Conservation (phyloP, 2,329 filamentous ascomycete species). For the Colletotrichum lindemuthianum region DNA sequence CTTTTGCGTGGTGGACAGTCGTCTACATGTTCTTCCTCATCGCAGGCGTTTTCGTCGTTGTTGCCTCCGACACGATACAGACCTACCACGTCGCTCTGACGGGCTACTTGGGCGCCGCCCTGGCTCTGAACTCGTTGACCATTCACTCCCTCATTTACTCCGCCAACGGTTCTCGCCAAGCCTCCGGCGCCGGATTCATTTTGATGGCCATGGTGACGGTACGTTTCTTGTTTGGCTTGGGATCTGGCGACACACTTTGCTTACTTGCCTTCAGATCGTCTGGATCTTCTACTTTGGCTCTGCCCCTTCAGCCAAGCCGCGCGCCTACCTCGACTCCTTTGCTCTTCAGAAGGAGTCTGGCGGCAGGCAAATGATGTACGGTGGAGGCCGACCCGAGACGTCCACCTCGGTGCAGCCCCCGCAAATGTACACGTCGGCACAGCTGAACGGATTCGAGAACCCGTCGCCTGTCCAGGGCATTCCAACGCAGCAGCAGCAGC, state of each 20-base stretch:
- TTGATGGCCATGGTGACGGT: conserved; percentile 92
- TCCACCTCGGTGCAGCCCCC: conserved; percentile 81
- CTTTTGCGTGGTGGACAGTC: conserved; percentile 92
- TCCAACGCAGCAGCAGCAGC: conserved; percentile 55
- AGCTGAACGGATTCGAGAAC: conserved; percentile 96
- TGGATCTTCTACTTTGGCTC: conserved; percentile 99
- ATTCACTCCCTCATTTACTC: conserved; percentile 89
- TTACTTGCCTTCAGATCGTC: conserved; percentile 71
- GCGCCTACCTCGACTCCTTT: conserved; percentile 94
- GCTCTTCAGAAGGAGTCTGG: conserved; percentile 88
- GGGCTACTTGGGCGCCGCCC: conserved; percentile 83
- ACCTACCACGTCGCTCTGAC: conserved; percentile 94
- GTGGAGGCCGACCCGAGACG: conserved; percentile 83
- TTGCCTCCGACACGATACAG: conserved; percentile 84
- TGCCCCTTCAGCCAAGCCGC: conserved; percentile 83
- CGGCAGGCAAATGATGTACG: conserved; percentile 77
- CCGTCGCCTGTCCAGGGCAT: conserved; percentile 84
- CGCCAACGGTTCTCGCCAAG: conserved; percentile 77
- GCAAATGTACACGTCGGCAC: conserved; percentile 97
- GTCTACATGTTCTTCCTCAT: conserved; percentile 89
- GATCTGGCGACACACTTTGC: neutral
- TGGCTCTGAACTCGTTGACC: conserved; percentile 86
- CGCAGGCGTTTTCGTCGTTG: conserved; percentile 80
- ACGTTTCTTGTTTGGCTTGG: conserved; percentile 50
- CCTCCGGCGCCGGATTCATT: conserved; percentile 92